Base-by-base conservation (phyloP, 371 early-diverging fungal genomes). In the Rhizomucor pusillus region DNA sequence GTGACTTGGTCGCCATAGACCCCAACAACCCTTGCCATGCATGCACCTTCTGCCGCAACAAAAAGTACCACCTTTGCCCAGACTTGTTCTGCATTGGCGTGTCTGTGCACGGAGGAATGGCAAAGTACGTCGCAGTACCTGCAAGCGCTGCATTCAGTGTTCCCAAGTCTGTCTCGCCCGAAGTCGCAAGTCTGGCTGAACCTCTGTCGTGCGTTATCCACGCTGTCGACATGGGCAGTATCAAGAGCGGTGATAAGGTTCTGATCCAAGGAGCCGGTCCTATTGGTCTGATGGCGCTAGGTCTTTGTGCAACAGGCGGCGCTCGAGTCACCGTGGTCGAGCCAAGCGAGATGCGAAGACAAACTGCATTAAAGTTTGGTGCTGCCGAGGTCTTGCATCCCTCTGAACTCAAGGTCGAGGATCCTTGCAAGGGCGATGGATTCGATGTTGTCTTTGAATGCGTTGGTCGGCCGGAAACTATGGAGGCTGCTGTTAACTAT, bases 371-470 rank as follows among this genome's bases (percentile, higher is more conserved):
- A 1, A 56, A 68, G n/a, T 79, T 77, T 65, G 77, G 80, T 24
- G 73, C 73, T 19, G 40, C 63, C 14, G 60, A 66, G 1, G 69
- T 52, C 7, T 53, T 56, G 29, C 59, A 71, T 16, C 69, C 73
- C 20, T 65, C 64, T 6, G 70, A 59, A 5, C 56, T 72, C 29
- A 39, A 43, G 25, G 47, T 62, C 24, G 78, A 71, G 10, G 67
- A 73, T 24, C 73, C 75, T 14, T 51, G 62, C 19, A 52, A 62
- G 37, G 82, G 79, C 37, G 62, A 67, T 22, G 79, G 79, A 1
- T 81, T 62, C 43, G 82, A 81, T 59, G 78, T 79, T 5, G 78
- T 81, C 1, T 81, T 76, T 55, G 82, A 81, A 59, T 81, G 82
- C 50, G 82, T 79, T 1, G 82, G 82, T 22, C 67, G 74, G 7